These are phyloP conservation scores for Nakazawaea pomicola DNA, from an alignment of 805 yeast genomes.

Conservation along the genomic window DNA sequence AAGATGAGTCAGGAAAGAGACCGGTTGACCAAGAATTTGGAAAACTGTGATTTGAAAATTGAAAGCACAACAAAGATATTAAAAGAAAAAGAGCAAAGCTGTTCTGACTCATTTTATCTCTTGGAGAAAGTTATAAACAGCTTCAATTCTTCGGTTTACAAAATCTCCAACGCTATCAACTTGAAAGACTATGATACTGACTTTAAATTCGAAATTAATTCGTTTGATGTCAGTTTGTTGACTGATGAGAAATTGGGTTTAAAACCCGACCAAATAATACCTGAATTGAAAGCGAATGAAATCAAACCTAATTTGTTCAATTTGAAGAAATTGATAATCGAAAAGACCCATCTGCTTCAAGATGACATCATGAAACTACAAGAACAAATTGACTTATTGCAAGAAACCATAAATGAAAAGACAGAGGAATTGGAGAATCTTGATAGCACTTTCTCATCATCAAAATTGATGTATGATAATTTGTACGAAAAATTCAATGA, in stretches of 20 bases:
- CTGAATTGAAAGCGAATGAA: constrained; percentile 26
- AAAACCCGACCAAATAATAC: constrained; percentile 38
- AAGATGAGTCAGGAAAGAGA: constrained; percentile 58
- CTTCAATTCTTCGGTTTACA: constrained; percentile 51
- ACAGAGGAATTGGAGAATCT: constrained; percentile 51
- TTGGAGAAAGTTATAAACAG: constrained; percentile 47
- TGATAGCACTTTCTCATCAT: constrained; percentile 47
- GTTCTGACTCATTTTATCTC: constrained; percentile 44
- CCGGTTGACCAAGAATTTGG: constrained; percentile 48
- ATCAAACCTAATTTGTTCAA: constrained; percentile 32
- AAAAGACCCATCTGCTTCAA: constrained; percentile 42
- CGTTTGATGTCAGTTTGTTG: constrained; percentile 27
- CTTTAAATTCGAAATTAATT: constrained; percentile 35
- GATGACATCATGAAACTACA: constrained; percentile 56
- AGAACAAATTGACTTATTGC: constrained; percentile 51
- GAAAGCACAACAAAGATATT: constrained; percentile 43
- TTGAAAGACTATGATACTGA: constrained; percentile 15
- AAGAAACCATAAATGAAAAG: constrained; percentile 52
- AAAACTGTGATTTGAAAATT: constrained; percentile 33
- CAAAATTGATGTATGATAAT: constrained; percentile 50
- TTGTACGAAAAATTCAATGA: constrained; percentile 49
- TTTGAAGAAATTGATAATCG: constrained; percentile 41
- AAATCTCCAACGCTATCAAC: constrained; percentile 32
- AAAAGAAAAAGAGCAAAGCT: constrained; percentile 43
- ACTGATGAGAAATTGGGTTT: constrained; percentile 40